phyloP scores from a whole-genome alignment of 305 asterid species.

The Nicotiana rustica region DNA sequence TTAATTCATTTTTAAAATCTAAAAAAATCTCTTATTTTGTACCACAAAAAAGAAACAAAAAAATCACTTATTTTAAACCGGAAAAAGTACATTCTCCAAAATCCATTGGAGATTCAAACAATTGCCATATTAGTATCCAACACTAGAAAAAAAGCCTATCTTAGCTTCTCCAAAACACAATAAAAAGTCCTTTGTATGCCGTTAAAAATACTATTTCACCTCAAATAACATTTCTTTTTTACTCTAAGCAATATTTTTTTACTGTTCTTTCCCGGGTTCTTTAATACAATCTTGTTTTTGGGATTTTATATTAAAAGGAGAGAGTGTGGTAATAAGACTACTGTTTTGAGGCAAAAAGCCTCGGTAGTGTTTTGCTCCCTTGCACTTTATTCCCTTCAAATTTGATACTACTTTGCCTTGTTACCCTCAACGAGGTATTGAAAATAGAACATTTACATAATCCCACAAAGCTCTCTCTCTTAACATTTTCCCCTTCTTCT shows the following conservation, averaged over 20 bases:
- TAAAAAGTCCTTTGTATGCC: constrained; percentile 38
- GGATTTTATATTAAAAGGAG: constrained; percentile 2
- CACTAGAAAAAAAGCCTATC: constrained; percentile 12
- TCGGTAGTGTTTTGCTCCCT: constrained; percentile 47
- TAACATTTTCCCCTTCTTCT: constrained; percentile 58
- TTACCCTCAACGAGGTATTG: constrained; percentile 59
- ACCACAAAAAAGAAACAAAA: too few species aligned
- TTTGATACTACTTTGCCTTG: constrained; percentile 77
- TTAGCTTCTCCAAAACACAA: constrained; percentile 50
- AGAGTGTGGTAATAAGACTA: constrained; percentile 41
- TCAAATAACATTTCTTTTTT: neutral
- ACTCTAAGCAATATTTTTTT: neutral
- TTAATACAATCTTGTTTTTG: neutral
- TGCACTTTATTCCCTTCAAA: constrained; percentile 87
- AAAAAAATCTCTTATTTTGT: too few species aligned
- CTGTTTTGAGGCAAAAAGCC: constrained; percentile 49
- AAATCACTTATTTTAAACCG: too few species aligned
- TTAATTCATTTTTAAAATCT: too few species aligned
- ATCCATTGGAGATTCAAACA: constrained; percentile 47
- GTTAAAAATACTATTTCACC: neutral
- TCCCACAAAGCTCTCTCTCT: constrained; percentile 39
- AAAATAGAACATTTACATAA: constrained; percentile 16
- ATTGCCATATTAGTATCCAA: constrained; percentile 45
- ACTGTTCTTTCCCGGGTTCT: constrained; percentile 28
- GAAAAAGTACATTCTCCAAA: constrained; percentile 6